Conservation (phyloP, 2,329 filamentous ascomycete species). For the Bipolaris oryzae region DNA sequence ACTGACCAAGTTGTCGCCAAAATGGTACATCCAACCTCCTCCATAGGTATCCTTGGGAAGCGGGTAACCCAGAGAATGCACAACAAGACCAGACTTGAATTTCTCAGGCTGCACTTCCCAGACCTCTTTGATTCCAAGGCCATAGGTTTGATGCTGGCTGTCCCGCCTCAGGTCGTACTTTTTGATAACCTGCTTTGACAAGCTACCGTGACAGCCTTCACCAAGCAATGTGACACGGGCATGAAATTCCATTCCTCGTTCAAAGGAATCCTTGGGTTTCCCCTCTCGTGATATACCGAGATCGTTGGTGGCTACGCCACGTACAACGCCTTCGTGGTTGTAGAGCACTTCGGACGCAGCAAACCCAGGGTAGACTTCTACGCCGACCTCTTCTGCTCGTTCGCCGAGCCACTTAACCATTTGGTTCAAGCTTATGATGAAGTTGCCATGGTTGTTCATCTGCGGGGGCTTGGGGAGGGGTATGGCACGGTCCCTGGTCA, state of each 20-base stretch:
- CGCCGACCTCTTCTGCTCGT: conserved; percentile 92
- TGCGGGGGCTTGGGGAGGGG: conserved; percentile 89
- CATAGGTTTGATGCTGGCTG: conserved; percentile 94
- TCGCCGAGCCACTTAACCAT: conserved; percentile 96
- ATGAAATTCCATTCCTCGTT: conserved; percentile 98
- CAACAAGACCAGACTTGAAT: conserved; percentile 83
- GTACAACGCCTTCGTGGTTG: conserved; percentile 81
- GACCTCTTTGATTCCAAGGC: conserved; percentile 91
- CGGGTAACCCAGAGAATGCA: conserved; percentile 92
- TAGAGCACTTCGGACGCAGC: conserved; percentile 93
- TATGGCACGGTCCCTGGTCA: conserved; percentile 79
- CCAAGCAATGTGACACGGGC: conserved; percentile 88
- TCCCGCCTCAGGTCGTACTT: conserved; percentile 90
- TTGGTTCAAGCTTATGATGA: conserved; percentile 94
- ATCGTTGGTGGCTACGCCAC: conserved; percentile 95
- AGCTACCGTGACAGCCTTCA: conserved; percentile 93
- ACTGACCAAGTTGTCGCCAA: conserved; percentile 94
- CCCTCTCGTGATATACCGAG: conserved; percentile 82
- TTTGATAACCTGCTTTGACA: conserved; percentile 93
- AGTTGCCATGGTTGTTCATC: conserved; percentile 98
- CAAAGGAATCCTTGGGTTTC: conserved; percentile 86
- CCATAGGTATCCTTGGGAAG: conserved; percentile 88
- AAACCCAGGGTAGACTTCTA: conserved; percentile 96
- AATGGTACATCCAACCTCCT: conserved; percentile 99
- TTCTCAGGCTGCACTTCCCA: conserved; percentile 96